These are phyloP conservation scores for Amanita jacksonii DNA, from an alignment of 768 basidiomycete genomes.

Conservation along the genomic window DNA sequence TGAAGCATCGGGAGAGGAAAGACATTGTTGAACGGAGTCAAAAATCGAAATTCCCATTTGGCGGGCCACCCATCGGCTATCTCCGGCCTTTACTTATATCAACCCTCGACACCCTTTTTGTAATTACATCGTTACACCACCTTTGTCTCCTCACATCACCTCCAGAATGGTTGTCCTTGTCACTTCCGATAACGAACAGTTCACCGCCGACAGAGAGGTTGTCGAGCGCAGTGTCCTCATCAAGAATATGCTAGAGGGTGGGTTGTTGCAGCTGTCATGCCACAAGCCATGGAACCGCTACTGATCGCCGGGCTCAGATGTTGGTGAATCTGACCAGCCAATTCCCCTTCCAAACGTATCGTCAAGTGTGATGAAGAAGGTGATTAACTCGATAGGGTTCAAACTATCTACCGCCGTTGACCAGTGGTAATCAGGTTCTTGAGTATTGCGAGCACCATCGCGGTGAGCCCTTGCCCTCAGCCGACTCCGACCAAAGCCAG, in stretches of 20 bases:
- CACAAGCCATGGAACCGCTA: conserved; percentile 11
- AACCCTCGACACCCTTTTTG: conserved; percentile 6
- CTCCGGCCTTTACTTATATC: conserved; percentile 26
- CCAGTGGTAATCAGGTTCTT: conserved; percentile 55
- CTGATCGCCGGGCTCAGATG: conserved; percentile 43
- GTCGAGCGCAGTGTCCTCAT: conserved; percentile 94
- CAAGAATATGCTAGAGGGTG: conserved; percentile 99
- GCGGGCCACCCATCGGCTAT: conserved; percentile 26
- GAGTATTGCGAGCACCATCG: conserved; percentile 99
- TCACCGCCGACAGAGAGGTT: conserved; percentile 87
- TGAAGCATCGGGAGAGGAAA: conserved; percentile 37
- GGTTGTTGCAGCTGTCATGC: conserved; percentile 12
- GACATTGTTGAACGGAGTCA: conserved; percentile 25
- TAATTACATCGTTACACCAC: conserved; percentile 10
- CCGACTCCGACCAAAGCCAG: conserved; percentile 69
- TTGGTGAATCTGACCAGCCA: conserved; percentile 89
- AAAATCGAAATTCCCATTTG: conserved; percentile 10
- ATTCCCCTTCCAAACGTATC: conserved; percentile 94
- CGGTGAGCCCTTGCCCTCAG: conserved; percentile 87
- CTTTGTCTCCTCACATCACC: conserved; percentile 8
- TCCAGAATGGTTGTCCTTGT: conserved; percentile 69
- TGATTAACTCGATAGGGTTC: conserved; percentile 17
- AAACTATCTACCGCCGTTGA: not conserved
- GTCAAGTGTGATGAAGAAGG: conserved; percentile 90
- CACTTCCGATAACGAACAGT: conserved; percentile 94